Evolutionary conservation across 73 alveolate species (phyloP).

Genomic region (Paramecium octaurelia): DNA sequence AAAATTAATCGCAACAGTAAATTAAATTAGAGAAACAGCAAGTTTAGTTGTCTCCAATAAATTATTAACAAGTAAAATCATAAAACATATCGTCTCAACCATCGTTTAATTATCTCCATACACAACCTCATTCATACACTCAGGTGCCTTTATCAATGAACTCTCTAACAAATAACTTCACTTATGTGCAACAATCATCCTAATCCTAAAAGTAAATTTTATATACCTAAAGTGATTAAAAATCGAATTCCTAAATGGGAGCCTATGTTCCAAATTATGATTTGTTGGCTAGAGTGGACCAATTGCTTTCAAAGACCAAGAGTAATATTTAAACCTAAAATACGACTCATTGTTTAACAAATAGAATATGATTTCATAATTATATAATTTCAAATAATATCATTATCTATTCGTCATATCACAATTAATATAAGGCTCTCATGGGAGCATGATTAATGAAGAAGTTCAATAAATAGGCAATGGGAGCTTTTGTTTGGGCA

Average conservation of each 20-base stretch:
- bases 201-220: background rate
- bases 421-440: background rate
- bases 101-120: background rate
- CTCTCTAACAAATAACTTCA: background rate
- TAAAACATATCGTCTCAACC: background rate
- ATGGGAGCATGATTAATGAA: background rate
- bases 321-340: background rate
- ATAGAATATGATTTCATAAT: background rate
- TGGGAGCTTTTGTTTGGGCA: background rate
- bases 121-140: background rate
- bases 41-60: background rate
- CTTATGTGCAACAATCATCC: background rate
- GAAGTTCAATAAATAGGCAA: background rate
- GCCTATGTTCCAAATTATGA: conserved; percentile 9
- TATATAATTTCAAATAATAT: background rate
- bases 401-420: background rate
- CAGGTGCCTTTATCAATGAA: background rate
- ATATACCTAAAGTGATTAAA: background rate
- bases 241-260: background rate
- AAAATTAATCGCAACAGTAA: background rate
- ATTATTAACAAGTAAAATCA: background rate
- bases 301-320: background rate
- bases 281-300: background rate
- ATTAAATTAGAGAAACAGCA: background rate
- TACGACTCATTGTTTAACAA: background rate